Base-by-base conservation (phyloP, 768 basidiomycete genomes). In the Omphalotus guepiniiformis region DNA sequence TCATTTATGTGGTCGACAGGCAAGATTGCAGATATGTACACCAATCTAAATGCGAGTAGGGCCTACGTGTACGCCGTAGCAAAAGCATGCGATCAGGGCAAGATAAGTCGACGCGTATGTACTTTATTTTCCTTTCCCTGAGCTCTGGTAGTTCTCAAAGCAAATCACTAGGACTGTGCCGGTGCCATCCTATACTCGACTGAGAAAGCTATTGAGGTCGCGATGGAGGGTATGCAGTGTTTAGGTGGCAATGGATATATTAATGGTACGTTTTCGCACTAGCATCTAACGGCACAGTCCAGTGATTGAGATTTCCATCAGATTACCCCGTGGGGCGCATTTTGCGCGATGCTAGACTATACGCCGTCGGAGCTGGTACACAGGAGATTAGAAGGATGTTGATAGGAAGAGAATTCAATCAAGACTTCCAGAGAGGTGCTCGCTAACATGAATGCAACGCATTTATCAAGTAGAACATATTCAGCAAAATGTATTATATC, bases 191-290 rank as follows among this genome's bases (percentile, higher is more conserved):
- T 97, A 37, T 95, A 94, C 65, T 89, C 92, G 16, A 93, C 93
- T 0, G 94, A 97, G 58, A 85, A 82, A 57, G 88, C 92, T 21
- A 83, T 95, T 19, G 91, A 96, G 63, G 90, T 96, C 11, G 83
- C 93, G 3, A 67, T 90, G 57, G 93, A 94, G 59, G 89, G 81
- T 7, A 92, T 93, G 85, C 93, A 95, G 58, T 93, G 90, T 59
- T 72, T 95, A 35, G 93, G 93, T 41, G 93, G 94, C 6, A 96
- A 96, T 60, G 94, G 93, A 11, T 97, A 95, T 63, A 93, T 93
- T 64, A 95, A 95, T 53, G 91, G n/a, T 40, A 15, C 18, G 19
- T 21, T 29, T 19, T 39, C 45, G 22, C 23, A 19, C 38, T 30
- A 7, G 9, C 40, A 23, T 13, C 12, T 16, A 19, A 47, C 30